Percentiles rank a stretch among this genome's conserved stretches.
Evolutionary conservation across 148 eudicot species (phyloP).

Genomic region (Dysphania ambrosioides): DNA sequence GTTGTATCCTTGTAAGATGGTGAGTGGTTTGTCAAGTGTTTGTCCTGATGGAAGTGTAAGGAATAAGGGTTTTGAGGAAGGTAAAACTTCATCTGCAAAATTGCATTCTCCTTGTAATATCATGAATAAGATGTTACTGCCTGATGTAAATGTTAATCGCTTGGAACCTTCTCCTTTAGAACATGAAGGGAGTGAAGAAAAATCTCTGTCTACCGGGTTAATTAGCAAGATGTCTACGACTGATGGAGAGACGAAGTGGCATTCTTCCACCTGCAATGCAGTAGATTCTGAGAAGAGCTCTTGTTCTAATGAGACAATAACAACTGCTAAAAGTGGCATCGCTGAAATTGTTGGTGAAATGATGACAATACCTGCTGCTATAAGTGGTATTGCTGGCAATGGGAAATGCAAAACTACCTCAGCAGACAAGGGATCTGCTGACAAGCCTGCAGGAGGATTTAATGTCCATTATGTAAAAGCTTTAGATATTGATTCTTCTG

Average conservation of each 20-base stretch:
- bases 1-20: constrained; percentile 17
- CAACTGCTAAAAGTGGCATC: constrained; percentile 23
- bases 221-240: not conserved
- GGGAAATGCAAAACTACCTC: constrained; percentile 7
- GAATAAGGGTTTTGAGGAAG: constrained; percentile 1
- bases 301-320: not conserved
- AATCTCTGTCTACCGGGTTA: constrained; percentile 16
- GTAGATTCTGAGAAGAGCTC: constrained; percentile 10
- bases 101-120: constrained; percentile 1
- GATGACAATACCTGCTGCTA: no score
- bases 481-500: constrained; percentile 23
- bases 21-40: not conserved
- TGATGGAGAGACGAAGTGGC: constrained; percentile 6
- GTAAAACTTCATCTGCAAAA: constrained; percentile 6
- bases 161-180: constrained; percentile 5
- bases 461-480: constrained; percentile 12
- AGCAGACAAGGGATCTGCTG: constrained; percentile 18
- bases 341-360: constrained; percentile 20
- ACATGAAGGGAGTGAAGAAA: constrained; percentile 12
- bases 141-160: not conserved
- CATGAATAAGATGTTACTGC: constrained; percentile 5
- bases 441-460: constrained; percentile 8
- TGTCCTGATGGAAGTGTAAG: constrained; percentile 1
- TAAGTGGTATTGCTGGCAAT: no score
- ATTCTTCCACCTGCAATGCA: constrained; percentile 2